Evolutionary conservation across 1,284 basidiomycete genomes (phyloP), one percentile per base, ranked within the genome.

Genomic region (Naganishia sp.): DNA sequence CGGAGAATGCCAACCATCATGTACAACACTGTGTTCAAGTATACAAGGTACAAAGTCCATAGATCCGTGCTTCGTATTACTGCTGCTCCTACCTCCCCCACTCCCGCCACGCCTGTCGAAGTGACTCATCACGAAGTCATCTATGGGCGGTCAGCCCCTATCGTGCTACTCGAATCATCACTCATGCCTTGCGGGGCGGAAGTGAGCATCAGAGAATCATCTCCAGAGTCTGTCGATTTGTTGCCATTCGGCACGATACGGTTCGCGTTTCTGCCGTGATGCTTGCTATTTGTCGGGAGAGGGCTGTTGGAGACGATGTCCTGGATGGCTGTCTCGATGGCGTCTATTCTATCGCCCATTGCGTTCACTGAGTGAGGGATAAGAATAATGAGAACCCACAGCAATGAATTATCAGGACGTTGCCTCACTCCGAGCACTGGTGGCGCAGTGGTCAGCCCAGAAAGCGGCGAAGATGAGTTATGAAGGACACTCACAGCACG

Each of bases 261-360:
- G 35, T 39, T 51, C n/a, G 47, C 21, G 35, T 32, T 18, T n/a
- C 18, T 18, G 6, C 6, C 35, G 15, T 31, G 32, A 28, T 39
- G 17, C 15, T n/a, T 32, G 18, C 15, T 47, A 3, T 32, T 9
- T 28, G 47, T 51, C 32, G 32, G 43, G 23, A 72, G 73, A 55
- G 74, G 69, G 60, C 70, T 71, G n/a, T 66, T 70, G 18, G 71
- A 65, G 72, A 79, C 76, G 13, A 79, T 69, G 58, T 78, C 77
- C 35, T 76, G 71, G 21, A 79, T 79, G 3, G 77, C 70, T 46
- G 72, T 75, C 65, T 80, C 78, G 62, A 80, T 72, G 43, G 71
- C 71, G 66, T 80, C 79, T 65, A 80, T 80, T 51, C 79, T 69
- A 17, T 66, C 61, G 2, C 76, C 75, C 79, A 80, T 80, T 21